These are phyloP conservation scores for Entamoeba dispar DNA, from an alignment of 208 protist species.

Conservation along the genomic window DNA sequence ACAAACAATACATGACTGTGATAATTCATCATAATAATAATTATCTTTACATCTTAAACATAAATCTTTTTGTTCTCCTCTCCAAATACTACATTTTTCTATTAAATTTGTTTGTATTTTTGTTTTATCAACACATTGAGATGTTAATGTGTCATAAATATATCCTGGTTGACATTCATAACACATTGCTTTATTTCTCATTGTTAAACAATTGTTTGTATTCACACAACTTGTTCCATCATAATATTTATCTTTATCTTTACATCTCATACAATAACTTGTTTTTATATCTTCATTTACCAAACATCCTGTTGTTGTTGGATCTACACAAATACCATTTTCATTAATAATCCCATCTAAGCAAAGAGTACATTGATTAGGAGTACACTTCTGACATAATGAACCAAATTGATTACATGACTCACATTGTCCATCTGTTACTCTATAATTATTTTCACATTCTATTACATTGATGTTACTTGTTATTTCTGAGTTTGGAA, in stretches of 20 bases:
- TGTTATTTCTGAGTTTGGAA: not conserved
- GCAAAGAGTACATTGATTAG: not conserved
- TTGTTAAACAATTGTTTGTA: too few species aligned
- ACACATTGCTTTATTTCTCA: too few species aligned
- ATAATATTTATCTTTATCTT: not conserved
- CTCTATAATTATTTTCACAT: not conserved
- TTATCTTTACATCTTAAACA: too few species aligned
- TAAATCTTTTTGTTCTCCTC: too few species aligned
- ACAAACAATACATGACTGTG: too few species aligned
- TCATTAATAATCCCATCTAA: not conserved
- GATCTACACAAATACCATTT: not conserved
- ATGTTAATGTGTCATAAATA: too few species aligned
- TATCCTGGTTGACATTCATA: too few species aligned
- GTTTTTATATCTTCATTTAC: not conserved
- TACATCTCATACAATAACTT: not conserved
- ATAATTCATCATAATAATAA: too few species aligned
- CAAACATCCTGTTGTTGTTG: not conserved
- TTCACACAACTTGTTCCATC: not conserved
- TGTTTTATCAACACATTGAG: too few species aligned
- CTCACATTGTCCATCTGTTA: not conserved
- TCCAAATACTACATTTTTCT: too few species aligned
- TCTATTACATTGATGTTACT: not conserved
- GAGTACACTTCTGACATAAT: not conserved
- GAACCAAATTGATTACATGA: not conserved
- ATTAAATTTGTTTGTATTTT: too few species aligned